These are phyloP conservation scores for Vigna angularis DNA, from an alignment of 306 rosid genomes.

Conservation along the genomic window DNA sequence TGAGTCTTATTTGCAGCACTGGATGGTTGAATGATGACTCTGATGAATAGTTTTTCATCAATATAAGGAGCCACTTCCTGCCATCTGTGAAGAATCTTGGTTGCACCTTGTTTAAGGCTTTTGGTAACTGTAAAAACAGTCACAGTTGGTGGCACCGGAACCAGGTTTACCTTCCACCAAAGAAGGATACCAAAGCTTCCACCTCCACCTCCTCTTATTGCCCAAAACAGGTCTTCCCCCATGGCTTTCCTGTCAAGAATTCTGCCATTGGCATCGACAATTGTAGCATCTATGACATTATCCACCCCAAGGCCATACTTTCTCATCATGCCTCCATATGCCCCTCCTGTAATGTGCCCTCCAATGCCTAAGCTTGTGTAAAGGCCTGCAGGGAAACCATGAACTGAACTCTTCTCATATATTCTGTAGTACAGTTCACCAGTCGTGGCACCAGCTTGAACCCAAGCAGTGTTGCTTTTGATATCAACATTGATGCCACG, in stretches of 20 bases:
- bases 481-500: constrained; percentile 48
- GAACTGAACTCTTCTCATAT: constrained; percentile 50
- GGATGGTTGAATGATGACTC: constrained; percentile 50
- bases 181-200: constrained; percentile 69
- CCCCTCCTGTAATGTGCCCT: constrained; percentile 83
- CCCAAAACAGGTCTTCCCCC: constrained; percentile 83
- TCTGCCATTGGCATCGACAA: constrained; percentile 61
- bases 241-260: constrained; percentile 62
- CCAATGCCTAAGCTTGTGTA: constrained; percentile 70
- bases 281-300: constrained; percentile 60
- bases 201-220: constrained; percentile 78
- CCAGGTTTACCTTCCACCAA: constrained; percentile 71
- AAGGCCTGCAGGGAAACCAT: constrained; percentile 65
- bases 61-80: constrained; percentile 60
- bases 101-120: constrained; percentile 54
- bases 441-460: constrained; percentile 66
- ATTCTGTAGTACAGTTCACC: constrained; percentile 71
- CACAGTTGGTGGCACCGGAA: constrained; percentile 62
- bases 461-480: constrained; percentile 63
- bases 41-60: constrained; percentile 59
- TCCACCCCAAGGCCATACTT: constrained; percentile 72
- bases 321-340: constrained; percentile 69
- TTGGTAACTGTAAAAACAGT: constrained; percentile 60
- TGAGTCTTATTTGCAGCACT: constrained; percentile 38
- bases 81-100: constrained; percentile 59